Evolutionary conservation across 108 stramenopile species (phyloP), one percentile per base, ranked within the genome.

Genomic region (Cyclotella baltica): DNA sequence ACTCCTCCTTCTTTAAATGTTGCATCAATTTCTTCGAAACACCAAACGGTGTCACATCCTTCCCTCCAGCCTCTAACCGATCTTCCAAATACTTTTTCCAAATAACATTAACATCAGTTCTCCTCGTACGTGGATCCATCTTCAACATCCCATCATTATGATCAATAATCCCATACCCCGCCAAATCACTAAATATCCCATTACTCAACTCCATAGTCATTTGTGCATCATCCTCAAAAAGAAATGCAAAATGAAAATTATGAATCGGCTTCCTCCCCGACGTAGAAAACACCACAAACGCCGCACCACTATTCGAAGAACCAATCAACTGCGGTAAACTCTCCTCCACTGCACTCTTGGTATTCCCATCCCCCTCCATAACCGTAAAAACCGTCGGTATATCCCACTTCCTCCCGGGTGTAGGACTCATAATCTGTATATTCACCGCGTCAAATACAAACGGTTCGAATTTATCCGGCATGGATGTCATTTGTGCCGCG

Each of bases 361-460:
- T 82, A 6, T 35, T 4, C 34, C 51, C 46, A 76, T 78, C 81
- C 1, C 81, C 77, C 6, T 58, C 29, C 81, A 83, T 83, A 9
- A 77, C 46, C 5, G 77, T 78, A 66, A 78, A 83, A 11, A 83
- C 30, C 31, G 82, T 75, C 0, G 82, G 82, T 9, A 75, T 65
- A 35, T 82, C 63, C 74, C 73, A 82, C 25, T 25, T 43, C n/a
- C 62, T 31, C 19, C 46, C 56, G 0, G 63, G 40, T 16, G 73
- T 67, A 33, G 82, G 72, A 8, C 56, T 29, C 73, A 68, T 75
- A 22, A 83, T 78, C 53, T 83, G 82, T 20, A 83, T 74, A 62
- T 83, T 83, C 13, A 78, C 34, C 10, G 82, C 77, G 5, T 77
- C 53, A 50, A 83, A 83, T 3, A 75, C 62, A 53, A 83, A 83